Conservation (phyloP, 805 yeast genomes). For the Lipomyces mesembrius region DNA sequence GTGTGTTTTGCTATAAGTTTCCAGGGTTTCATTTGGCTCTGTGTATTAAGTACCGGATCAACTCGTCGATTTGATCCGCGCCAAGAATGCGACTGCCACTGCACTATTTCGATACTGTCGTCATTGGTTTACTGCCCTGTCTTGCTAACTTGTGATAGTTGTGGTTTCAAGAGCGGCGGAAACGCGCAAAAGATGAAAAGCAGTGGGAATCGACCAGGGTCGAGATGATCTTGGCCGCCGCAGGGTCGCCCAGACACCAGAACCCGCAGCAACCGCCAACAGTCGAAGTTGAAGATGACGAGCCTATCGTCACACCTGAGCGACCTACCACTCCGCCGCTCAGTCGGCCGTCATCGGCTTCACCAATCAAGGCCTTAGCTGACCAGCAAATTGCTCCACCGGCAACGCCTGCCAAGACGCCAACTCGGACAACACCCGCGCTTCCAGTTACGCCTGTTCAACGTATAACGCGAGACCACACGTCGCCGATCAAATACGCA, state of each 20-base stretch:
- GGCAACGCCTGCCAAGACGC: conserved; percentile 24
- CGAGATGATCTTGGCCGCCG: conserved; percentile 30
- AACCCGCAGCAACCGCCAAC: neutral
- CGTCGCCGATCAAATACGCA: conserved; percentile 23
- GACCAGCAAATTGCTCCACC: conserved; percentile 16
- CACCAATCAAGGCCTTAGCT: conserved; percentile 11
- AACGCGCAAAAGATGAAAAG: conserved; percentile 26
- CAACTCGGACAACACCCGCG: conserved; percentile 9
- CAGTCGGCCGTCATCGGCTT: conserved; percentile 23
- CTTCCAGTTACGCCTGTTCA: conserved; percentile 26
- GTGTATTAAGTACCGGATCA: neutral
- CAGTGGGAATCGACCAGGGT: conserved; percentile 19
- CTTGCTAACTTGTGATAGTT: conserved; percentile 10
- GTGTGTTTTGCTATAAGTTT: neutral
- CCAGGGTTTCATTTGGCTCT: neutral
- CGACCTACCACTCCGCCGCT: conserved; percentile 24
- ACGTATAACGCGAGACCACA: conserved; percentile 7
- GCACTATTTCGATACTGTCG: neutral
- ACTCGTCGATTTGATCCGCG: neutral
- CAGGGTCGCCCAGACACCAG: conserved; percentile 11
- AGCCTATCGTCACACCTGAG: neutral
- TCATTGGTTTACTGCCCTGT: neutral
- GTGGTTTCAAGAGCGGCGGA: conserved; percentile 34
- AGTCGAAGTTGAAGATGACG: conserved; percentile 8
- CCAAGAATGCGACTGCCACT: neutral